phyloP scores from a whole-genome alignment of 768 basidiomycete species.

The Collybia mongolica region DNA sequence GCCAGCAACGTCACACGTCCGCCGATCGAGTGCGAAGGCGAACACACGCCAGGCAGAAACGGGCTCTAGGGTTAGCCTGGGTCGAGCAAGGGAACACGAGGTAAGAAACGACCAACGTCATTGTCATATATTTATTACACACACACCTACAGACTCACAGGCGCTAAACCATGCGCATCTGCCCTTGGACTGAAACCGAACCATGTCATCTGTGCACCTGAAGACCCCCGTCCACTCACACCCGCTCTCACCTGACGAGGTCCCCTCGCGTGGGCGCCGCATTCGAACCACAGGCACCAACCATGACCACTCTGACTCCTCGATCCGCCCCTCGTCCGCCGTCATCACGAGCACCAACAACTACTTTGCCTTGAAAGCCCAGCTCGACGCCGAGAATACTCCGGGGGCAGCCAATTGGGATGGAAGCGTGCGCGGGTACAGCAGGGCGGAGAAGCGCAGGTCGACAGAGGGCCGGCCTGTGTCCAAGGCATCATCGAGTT shows the following conservation, averaged over 20 bases:
- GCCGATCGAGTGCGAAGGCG: too few relatives aligned
- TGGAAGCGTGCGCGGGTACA: constrained; percentile 57
- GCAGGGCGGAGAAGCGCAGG: constrained; percentile 35
- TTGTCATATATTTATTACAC: too few relatives aligned
- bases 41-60: too few relatives aligned
- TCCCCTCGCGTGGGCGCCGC: constrained; percentile 44
- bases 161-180: constrained; percentile 1
- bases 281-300: constrained; percentile 32
- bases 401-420: constrained; percentile 33
- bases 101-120: too few relatives aligned
- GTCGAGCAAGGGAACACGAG: too few relatives aligned
- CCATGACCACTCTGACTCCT: constrained; percentile 26
- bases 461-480: constrained; percentile 15
- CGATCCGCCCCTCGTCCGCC: too few relatives aligned
- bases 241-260: constrained; percentile 64
- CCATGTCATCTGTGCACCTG: constrained; percentile 37
- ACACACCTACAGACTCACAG: too few relatives aligned
- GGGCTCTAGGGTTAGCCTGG: too few relatives aligned
- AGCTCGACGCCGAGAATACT: constrained; percentile 47
- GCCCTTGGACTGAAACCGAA: too few relatives aligned
- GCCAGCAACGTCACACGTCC: too few relatives aligned
- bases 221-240: constrained; percentile 69
- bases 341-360: constrained; percentile 42
- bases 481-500: constrained; percentile 28
- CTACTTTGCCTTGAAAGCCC: constrained; percentile 64